Base-by-base conservation (phyloP, 1,284 basidiomycete genomes). In the Gymnopus androsaceus region DNA sequence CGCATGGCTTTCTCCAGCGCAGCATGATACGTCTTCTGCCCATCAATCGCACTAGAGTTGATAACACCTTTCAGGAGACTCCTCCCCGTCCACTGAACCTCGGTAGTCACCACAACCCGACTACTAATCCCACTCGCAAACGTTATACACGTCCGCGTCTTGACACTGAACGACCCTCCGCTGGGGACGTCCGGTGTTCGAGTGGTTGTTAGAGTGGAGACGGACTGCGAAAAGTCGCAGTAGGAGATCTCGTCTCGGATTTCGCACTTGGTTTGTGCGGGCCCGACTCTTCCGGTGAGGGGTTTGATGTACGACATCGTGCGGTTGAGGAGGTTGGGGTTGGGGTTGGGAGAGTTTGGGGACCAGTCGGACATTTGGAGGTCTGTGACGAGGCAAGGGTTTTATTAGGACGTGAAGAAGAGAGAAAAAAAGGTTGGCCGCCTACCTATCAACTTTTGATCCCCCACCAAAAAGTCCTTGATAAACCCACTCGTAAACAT, bases 1-100 rank as follows among this genome's bases (percentile, higher is more conserved):
- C 92, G 82, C 87, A 98, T 95, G 5, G 87, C 87, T 60, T 78
- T 82, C 61, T 96, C 93, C 4, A 98, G 81, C 41, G 94, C 94
- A 15, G 72, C 68, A 68, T 98, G 94, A 69, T 95, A 97, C 51
- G 81, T 77, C 72, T 90, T 95, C 69, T 99, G 96, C 2, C 97
- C 96, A n/a, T 98, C 95, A 50, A 98, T 87, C 5, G 85, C 89
- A 0, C 91, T 94, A 63, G 84, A 87, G 67, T 98, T 95, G 66
- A 99, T 97, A 65, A 99, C 92, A 93, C 94, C 89, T 73, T 93
- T 96, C 71, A 99, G 92, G 76, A 98, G 98, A 71, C 93, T 96
- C 63, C 95, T 82, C 21, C 95, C 95, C 0, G 90, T 93, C 95
- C 96, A 99, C 60, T 98, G 95, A 2, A 98, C 94, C 62, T 90